Conservation (phyloP, 306 rosid genomes). For the Astragalus membranaceus region DNA sequence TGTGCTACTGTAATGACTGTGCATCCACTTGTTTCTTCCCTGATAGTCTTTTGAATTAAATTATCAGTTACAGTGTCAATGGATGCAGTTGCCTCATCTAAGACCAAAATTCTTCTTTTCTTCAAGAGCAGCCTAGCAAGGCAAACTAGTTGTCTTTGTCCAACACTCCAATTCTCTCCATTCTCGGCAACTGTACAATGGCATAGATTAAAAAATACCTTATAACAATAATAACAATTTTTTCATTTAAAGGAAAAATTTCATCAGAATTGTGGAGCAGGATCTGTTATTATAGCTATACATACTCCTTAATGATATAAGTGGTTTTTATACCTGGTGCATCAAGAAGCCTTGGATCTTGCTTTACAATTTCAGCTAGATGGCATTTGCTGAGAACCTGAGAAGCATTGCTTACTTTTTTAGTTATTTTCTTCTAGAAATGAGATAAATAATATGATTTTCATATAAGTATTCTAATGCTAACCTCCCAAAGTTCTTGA, state of each 20-base stretch:
- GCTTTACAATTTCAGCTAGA: constrained; percentile 56
- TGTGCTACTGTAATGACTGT: constrained; percentile 89
- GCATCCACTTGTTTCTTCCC: constrained; percentile 65
- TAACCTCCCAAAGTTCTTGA: constrained; percentile 73
- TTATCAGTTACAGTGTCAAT: constrained; percentile 75
- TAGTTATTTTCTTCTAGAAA: background rate
- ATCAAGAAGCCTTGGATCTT: constrained; percentile 67
- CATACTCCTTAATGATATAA: background rate
- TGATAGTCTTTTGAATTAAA: constrained; percentile 71
- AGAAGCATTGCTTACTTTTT: background rate
- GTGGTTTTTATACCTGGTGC: constrained; percentile 53
- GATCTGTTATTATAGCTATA: background rate
- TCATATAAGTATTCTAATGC: constrained; percentile 4
- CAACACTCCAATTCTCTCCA: constrained; percentile 97
- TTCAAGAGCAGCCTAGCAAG: constrained; percentile 76
- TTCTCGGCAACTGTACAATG: constrained; percentile 73
- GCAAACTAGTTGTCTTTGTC: constrained; percentile 93
- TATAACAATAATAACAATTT: background rate
- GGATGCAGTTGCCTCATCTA: constrained; percentile 96
- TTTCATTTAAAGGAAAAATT: too few relatives aligned
- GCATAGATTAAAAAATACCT: background rate
- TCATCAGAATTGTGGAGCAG: background rate
- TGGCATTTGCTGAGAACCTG: constrained; percentile 78
- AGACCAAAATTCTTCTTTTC: constrained; percentile 65
- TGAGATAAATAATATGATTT: background rate